phyloP scores from a whole-genome alignment of 495 filamentous ascomycete species.

The Parachaetomium inaequale region DNA sequence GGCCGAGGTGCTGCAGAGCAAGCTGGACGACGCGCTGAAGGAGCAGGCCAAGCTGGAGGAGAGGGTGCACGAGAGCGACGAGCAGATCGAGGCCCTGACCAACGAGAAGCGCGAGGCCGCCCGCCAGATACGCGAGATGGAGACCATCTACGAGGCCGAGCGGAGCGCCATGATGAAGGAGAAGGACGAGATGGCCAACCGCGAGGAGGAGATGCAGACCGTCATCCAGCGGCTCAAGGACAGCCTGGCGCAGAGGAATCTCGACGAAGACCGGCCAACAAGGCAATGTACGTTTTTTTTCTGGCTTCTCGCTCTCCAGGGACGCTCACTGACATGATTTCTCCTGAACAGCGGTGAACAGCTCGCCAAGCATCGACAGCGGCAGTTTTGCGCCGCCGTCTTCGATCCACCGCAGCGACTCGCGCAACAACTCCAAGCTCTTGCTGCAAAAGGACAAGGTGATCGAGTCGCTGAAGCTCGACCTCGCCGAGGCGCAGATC shows the following conservation, averaged over 20 bases:
- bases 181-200: conserved; percentile 77
- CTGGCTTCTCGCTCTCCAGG: not conserved
- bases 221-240: conserved; percentile 90
- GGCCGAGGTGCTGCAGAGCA: conserved; percentile 75
- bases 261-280: conserved; percentile 61
- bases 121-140: conserved; percentile 80
- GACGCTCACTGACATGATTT: conserved; percentile 13
- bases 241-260: conserved; percentile 67
- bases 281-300: conserved; percentile 60
- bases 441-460: conserved; percentile 92
- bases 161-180: conserved; percentile 82
- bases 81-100: conserved; percentile 71
- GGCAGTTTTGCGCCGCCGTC: conserved; percentile 87
- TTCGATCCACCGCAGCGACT: conserved; percentile 72
- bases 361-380: conserved; percentile 54
- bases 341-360: conserved; percentile 44
- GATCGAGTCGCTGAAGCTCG: conserved; percentile 85
- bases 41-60: conserved; percentile 88
- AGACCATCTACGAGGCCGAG: conserved; percentile 85
- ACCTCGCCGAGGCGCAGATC: conserved; percentile 92
- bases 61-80: conserved; percentile 73
- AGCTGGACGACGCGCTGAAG: conserved; percentile 76
- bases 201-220: conserved; percentile 83
- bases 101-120: conserved; percentile 74
- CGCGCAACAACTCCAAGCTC: conserved; percentile 80